phyloP scores from a whole-genome alignment of 176 grass and related monocot species.

The Musa beccarii region DNA sequence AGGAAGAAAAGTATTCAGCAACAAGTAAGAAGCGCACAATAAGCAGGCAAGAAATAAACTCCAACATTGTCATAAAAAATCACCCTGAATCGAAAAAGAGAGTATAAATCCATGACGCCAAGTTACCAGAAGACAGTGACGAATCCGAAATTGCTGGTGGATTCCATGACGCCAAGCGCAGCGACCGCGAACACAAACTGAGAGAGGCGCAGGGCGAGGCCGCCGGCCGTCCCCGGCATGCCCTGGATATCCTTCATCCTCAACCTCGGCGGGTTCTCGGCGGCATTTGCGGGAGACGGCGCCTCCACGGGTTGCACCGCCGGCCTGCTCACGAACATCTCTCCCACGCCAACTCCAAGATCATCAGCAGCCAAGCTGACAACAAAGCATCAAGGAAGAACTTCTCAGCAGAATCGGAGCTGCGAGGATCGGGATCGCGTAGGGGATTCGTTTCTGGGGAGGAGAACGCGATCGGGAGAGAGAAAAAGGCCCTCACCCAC shows the following conservation, averaged over 20 bases:
- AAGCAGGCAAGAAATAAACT: background rate
- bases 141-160: slow-evolving; percentile 64
- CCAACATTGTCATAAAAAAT: background rate
- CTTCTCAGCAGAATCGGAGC: background rate
- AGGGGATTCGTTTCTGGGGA: background rate
- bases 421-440: background rate
- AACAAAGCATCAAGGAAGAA: background rate
- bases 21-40: background rate
- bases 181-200: slow-evolving; percentile 62
- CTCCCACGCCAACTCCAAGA: background rate
- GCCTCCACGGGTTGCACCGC: slow-evolving; percentile 90
- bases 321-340: slow-evolving; percentile 80
- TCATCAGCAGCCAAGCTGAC: background rate
- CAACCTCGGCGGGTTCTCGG: slow-evolving; percentile 39
- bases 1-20: too few relatives aligned
- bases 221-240: slow-evolving; percentile 54
- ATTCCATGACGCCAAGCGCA: slow-evolving; percentile 62
- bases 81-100: background rate
- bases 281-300: slow-evolving; percentile 52
- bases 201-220: slow-evolving; percentile 50
- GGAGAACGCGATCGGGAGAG: background rate
- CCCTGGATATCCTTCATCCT: slow-evolving; percentile 80
- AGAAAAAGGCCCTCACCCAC: background rate
- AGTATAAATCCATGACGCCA: background rate
- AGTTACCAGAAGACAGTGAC: slow-evolving; percentile 72